These are phyloP conservation scores for Mortierella claussenii DNA, from an alignment of 192 early-diverging fungal species.

Conservation along the genomic window DNA sequence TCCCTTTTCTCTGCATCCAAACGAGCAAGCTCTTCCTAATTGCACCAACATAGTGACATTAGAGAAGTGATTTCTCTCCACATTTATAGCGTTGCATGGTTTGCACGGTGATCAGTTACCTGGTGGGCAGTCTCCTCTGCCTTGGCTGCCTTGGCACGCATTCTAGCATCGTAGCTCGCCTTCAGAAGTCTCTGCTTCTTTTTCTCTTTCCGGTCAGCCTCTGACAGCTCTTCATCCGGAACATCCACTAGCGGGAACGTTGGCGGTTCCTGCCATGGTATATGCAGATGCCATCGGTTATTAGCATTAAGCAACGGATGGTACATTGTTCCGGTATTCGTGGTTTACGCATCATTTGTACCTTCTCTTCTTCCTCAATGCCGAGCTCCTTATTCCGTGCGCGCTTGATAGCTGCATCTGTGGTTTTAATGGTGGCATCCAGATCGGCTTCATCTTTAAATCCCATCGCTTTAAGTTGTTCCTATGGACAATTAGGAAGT, in stretches of 20 bases:
- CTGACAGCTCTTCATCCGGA: constrained; percentile 83
- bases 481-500: too few species aligned
- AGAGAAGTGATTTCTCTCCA: background rate
- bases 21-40: constrained; percentile 68
- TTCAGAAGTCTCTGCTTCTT: constrained; percentile 84
- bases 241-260: constrained; percentile 78
- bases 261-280: constrained; percentile 71
- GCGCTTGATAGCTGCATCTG: constrained; percentile 72
- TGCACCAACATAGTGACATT: background rate
- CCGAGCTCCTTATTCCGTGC: constrained; percentile 86
- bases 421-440: constrained; percentile 75
- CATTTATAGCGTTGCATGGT: too few species aligned
- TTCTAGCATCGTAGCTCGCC: constrained; percentile 80
- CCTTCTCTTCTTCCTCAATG: constrained; percentile 78
- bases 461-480: constrained; percentile 68
- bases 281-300: too few species aligned
- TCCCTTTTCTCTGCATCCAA: constrained; percentile 78
- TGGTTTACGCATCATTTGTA: background rate
- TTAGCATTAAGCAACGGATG: too few species aligned
- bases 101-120: too few species aligned
- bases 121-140: constrained; percentile 73
- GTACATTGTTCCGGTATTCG: too few species aligned
- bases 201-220: constrained; percentile 85
- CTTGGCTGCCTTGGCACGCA: constrained; percentile 77
- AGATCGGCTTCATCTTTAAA: constrained; percentile 78